Evolutionary conservation across 2,329 filamentous ascomycete genomes (phyloP), one percentile per base, ranked within the genome.

Genomic region (Trichoderma koningii): DNA sequence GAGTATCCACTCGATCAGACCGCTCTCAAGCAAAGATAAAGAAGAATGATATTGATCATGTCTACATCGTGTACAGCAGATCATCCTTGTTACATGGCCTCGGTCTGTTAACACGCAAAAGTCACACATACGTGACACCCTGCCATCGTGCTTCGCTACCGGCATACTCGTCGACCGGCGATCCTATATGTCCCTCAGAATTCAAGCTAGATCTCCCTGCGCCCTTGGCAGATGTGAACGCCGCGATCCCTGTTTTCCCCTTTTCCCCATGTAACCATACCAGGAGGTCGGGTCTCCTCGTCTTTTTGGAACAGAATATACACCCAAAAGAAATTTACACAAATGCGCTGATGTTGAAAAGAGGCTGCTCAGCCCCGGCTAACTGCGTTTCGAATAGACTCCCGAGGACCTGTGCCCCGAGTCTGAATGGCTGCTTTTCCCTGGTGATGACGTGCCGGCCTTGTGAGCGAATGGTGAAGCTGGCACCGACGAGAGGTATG

Each of bases 331-430:
- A 17, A 17, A 55, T 64, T 30, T 55, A 44, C 23, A 52, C 21
- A 19, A n/a, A 64, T 17, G 19, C 51, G 15, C 10, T 42, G 59
- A 15, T 47, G 30, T 44, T 14, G 5, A 14, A 14, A 48, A 47
- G 3, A 7, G 15, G 9, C 23, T 26, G 7, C 12, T 30, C 6
- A 42, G 26, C 2, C 34, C 41, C 5, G 45, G 21, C 51, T 42
- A 55, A 45, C 63, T 59, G 15, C 55, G 62, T 23, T 66, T 66
- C 21, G 55, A 63, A 62, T 38, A 61, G 44, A 66, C 55, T 19
- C 65, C 48, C 28, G 65, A 42, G 9, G 61, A 47, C 15, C 47
- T 62, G 21, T 64, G 61, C 14, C 42, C 41, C 21, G 52, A 51
- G 14, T 55, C 65, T 23, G 47, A 45, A 41, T 56, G 51, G 55